A percentile compares a stretch with the other conserved stretches of the same genome.
These are phyloP conservation scores for Mariannaea sp. DNA, from an alignment of 2,329 filamentous ascomycete species.

Conservation along the genomic window DNA sequence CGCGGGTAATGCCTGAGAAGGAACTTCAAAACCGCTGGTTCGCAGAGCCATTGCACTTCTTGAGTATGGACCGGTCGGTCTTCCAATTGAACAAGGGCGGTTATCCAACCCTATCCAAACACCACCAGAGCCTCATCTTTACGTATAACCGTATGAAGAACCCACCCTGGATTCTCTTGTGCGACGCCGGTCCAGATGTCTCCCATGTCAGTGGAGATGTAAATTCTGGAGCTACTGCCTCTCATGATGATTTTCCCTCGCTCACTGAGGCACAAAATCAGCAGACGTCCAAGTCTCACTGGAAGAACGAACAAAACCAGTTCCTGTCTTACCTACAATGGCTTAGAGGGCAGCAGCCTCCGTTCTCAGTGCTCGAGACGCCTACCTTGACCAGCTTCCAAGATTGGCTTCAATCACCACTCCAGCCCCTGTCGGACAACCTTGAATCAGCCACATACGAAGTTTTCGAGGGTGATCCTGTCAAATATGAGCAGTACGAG, in stretches of 20 bases:
- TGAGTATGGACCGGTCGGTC: constrained; percentile 57
- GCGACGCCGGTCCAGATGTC: constrained; percentile 60
- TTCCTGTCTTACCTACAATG: constrained; percentile 83
- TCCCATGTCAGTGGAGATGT: constrained; percentile 37
- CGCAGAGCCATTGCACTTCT: constrained; percentile 67
- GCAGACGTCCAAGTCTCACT: constrained; percentile 23
- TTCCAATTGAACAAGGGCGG: constrained; percentile 67
- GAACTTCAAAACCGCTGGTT: constrained; percentile 71
- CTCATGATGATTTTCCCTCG: constrained; percentile 67
- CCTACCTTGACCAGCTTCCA: constrained; percentile 67
- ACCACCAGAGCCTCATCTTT: constrained; percentile 65
- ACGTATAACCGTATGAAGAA: constrained; percentile 68
- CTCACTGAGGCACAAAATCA: constrained; percentile 67
- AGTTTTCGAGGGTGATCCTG: constrained; percentile 96
- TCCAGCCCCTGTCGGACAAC: constrained; percentile 95
- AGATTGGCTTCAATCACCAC: constrained; percentile 92
- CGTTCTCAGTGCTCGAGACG: constrained; percentile 57
- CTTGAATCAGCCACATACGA: constrained; percentile 97
- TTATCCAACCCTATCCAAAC: constrained; percentile 63
- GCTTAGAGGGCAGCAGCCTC: constrained; percentile 80
- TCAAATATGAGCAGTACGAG: constrained; percentile 98
- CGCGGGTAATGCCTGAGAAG: constrained; percentile 61
- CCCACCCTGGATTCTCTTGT: constrained; percentile 66
- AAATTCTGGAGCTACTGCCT: constrained; percentile 40
- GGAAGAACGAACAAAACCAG: constrained; percentile 42